These are phyloP conservation scores for Tilletia walkeri DNA, from an alignment of 1,284 basidiomycete species.

Conservation along the genomic window DNA sequence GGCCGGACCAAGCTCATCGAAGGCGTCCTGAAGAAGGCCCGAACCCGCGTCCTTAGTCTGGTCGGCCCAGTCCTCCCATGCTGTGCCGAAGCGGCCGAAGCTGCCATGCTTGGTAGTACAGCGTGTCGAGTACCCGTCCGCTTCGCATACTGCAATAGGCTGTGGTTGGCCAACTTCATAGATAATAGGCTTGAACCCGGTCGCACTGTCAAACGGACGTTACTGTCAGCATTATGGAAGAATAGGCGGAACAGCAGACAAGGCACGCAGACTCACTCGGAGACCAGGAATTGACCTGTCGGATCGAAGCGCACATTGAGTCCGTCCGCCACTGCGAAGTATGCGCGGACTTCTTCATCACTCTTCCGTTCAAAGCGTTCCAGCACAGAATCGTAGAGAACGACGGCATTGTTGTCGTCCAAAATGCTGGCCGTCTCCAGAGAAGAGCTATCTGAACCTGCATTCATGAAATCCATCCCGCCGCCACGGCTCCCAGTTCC, in stretches of 20 bases:
- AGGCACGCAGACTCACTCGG: neutral
- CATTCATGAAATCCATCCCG: neutral
- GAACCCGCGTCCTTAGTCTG: neutral
- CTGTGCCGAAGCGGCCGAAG: constrained; percentile 2
- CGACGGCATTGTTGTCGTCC: neutral
- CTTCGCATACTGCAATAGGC: constrained; percentile 1
- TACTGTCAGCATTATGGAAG: neutral
- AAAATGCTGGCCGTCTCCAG: neutral
- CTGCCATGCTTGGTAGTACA: constrained; percentile 8
- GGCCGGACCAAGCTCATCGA: neutral
- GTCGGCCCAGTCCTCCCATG: neutral
- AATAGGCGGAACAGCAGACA: too few relatives aligned
- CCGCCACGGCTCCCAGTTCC: neutral
- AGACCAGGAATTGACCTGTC: neutral
- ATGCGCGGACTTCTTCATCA: neutral
- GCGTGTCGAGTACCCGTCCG: neutral
- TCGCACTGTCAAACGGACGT: neutral
- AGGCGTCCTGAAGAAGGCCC: neutral
- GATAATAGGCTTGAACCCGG: constrained; percentile 2
- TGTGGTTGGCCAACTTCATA: neutral
- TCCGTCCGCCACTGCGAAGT: neutral
- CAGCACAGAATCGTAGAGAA: neutral
- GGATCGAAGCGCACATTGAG: neutral
- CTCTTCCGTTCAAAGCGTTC: neutral
- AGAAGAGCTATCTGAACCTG: neutral